phyloP scores from a whole-genome alignment of 345 rosid genomes.

The Populus euphratica region DNA sequence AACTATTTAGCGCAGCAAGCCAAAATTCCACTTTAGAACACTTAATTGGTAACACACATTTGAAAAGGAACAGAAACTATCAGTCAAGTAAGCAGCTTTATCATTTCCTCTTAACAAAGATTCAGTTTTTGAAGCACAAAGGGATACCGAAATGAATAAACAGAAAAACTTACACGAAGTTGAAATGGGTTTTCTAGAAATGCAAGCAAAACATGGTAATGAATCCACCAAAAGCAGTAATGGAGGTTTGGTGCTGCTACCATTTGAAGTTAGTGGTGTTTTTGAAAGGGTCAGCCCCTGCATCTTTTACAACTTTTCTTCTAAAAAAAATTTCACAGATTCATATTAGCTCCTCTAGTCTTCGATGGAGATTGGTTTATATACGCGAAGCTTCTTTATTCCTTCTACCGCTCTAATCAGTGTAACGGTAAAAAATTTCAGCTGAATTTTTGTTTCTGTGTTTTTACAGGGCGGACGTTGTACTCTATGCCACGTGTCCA shows the following conservation, averaged over 20 bases:
- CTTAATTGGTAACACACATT: neutral
- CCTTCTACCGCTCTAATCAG: neutral
- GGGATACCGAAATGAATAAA: neutral
- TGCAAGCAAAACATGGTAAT: constrained; percentile 41
- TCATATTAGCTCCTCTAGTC: constrained; percentile 21
- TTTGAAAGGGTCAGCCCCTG: constrained; percentile 36
- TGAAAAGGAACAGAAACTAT: neutral
- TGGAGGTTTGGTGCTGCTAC: constrained; percentile 36
- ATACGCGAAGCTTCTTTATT: neutral
- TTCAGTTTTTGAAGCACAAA: neutral
- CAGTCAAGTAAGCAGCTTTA: neutral
- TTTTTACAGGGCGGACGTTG: neutral
- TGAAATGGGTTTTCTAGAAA: constrained; percentile 33
- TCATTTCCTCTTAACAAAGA: neutral
- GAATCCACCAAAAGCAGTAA: constrained; percentile 47
- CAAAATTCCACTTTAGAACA: neutral
- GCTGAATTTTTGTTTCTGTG: too few relatives aligned
- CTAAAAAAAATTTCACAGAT: constrained; percentile 4
- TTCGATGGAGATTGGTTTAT: neutral
- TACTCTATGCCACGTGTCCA: neutral
- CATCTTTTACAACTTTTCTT: constrained; percentile 27
- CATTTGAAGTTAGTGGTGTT: constrained; percentile 36
- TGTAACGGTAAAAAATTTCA: neutral
- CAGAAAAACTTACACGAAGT: constrained; percentile 43
- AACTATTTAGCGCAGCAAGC: neutral